Evolutionary conservation across 148 eudicot genomes (phyloP), one percentile per base, ranked within the genome.

Genomic region (Arctostaphylos glauca): DNA sequence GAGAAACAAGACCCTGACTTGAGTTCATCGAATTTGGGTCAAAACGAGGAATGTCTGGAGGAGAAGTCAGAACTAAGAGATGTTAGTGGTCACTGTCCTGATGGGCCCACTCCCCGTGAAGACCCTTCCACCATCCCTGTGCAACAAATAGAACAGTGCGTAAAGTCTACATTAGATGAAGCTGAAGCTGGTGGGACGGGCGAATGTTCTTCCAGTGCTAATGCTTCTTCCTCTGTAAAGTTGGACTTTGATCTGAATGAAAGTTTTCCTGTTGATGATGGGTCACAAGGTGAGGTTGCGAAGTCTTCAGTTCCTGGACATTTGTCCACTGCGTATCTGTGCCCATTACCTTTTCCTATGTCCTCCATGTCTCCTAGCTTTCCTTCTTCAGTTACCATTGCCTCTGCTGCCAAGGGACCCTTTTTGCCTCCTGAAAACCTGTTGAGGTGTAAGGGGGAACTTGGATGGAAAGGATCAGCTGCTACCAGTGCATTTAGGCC

Each of bases 401-500:
- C 98, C 75, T 86, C 95, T 85, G 92, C 94, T 87, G 97, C 94
- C 3, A 91, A 93, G 85, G 93, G 93, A 21, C 83, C 97, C 19
- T 93, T 92, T 90, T 82, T 85, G 52, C 97, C 94, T 80, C 92
- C 92, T 4, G 95, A 92, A 47, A 92, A 88, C 68, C 84, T 91
- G 58, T 81, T 91, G 87, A 88, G 88, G 90, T 86, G 84, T 64
- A 93, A 93, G 82, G 84, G 83, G 54, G 97, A 91, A 81, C 88
- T 90, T 80, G 93, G 95, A 47, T 94, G 99, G 99, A 94, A 91
- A 84, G 97, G 99, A 58, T 92, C 98, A 21, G 99, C 97, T 75
- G 94, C 99, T 16, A 96, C 98, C 18, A 96, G 98, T 88, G 99
- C 97, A 77, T 94, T 96, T 85, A 94, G 95, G 49, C 98, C 97